These are phyloP conservation scores for Meripilus lineatus DNA, from an alignment of 1,284 basidiomycete genomes.

Conservation along the genomic window DNA sequence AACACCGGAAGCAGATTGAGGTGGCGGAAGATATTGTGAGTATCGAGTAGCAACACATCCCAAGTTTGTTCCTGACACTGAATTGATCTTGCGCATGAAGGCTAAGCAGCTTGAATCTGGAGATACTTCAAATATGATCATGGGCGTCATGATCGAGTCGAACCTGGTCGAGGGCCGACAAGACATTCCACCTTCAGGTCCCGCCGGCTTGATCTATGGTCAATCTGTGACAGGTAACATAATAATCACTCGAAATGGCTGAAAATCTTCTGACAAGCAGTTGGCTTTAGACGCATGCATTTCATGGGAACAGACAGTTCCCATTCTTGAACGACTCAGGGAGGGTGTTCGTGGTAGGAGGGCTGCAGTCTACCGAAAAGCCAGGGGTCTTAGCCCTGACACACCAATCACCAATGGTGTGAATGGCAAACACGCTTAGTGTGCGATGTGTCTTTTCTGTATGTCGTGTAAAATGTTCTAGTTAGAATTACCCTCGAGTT, in stretches of 20 bases:
- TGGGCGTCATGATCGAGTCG: slow-evolving; percentile 98
- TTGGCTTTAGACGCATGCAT: slow-evolving; percentile 70
- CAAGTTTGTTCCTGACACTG: background rate
- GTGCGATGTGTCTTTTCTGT: too few species aligned
- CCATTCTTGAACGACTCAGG: slow-evolving; percentile 75
- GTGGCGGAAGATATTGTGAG: slow-evolving; percentile 83
- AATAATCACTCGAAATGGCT: background rate
- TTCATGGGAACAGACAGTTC: slow-evolving; percentile 83
- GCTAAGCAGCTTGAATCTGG: slow-evolving; percentile 65
- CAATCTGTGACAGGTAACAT: slow-evolving; percentile 66
- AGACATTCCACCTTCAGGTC: slow-evolving; percentile 77
- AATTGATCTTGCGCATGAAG: slow-evolving; percentile 29
- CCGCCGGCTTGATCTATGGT: slow-evolving; percentile 79
- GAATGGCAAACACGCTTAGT: slow-evolving; percentile 15
- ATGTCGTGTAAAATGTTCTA: too few species aligned
- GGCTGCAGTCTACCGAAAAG: slow-evolving; percentile 36
- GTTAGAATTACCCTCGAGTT: too few species aligned
- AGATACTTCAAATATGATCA: slow-evolving; percentile 74
- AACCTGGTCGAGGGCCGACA: slow-evolving; percentile 90
- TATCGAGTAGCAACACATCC: slow-evolving; percentile 9
- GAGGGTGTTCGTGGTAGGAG: slow-evolving; percentile 78
- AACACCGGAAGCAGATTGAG: slow-evolving; percentile 79
- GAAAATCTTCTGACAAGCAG: slow-evolving; percentile 1
- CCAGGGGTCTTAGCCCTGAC: slow-evolving; percentile 18
- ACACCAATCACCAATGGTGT: slow-evolving; percentile 9